Conservation (phyloP, 495 filamentous ascomycete species). For the Hyaloscypha finlandica region DNA sequence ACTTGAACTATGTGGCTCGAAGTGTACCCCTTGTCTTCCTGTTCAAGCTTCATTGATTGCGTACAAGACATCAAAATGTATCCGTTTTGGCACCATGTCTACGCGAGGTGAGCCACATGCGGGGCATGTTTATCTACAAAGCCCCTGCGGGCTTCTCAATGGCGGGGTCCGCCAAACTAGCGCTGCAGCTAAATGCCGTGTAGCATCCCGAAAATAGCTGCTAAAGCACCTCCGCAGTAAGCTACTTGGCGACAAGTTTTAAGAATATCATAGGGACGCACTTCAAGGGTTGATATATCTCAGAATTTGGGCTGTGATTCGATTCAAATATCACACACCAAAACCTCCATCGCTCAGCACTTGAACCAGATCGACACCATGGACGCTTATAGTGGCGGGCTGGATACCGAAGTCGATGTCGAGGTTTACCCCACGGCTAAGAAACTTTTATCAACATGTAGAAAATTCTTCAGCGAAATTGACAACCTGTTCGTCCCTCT, state of each 20-base stretch:
- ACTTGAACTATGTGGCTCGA: too few relatives aligned
- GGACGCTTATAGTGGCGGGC: neutral
- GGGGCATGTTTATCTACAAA: neutral
- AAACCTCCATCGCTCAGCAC: neutral
- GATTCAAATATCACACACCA: too few relatives aligned
- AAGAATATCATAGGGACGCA: neutral
- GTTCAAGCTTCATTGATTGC: too few relatives aligned
- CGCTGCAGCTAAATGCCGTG: neutral
- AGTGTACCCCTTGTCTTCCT: too few relatives aligned
- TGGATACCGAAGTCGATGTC: neutral
- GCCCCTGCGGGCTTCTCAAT: neutral
- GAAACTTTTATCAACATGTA: constrained; percentile 38
- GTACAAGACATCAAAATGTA: too few relatives aligned
- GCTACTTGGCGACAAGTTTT: neutral
- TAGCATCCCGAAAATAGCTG: neutral
- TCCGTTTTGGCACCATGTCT: too few relatives aligned
- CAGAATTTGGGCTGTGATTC: neutral
- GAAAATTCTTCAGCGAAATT: constrained; percentile 46
- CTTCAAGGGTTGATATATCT: neutral
- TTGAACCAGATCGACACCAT: neutral
- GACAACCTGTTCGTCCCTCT: constrained; percentile 39
- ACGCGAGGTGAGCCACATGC: too few relatives aligned
- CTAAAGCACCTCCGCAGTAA: neutral
- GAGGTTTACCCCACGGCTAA: constrained; percentile 38
- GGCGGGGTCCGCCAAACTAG: neutral